Conservation (phyloP, 441 rosid species). For the Syzygium malaccense region DNA sequence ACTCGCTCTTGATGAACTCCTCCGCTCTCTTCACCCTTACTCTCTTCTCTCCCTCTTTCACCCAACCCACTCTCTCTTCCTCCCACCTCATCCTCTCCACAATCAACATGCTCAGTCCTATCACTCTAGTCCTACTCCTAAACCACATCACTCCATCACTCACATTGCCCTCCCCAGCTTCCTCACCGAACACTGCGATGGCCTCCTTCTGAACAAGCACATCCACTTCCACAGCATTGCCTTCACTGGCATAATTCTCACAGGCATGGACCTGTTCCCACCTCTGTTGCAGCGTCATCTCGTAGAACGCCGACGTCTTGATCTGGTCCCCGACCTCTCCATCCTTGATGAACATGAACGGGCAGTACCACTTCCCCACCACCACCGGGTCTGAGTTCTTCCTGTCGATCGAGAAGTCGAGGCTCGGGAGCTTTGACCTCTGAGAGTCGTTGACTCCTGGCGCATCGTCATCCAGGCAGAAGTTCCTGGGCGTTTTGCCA, state of each 20-base stretch:
- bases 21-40: slow-evolving; percentile 33
- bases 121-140: slow-evolving; percentile 11
- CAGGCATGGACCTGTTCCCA: slow-evolving; percentile 42
- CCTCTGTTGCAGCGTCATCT: slow-evolving; percentile 46
- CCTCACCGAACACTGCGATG: slow-evolving; percentile 21
- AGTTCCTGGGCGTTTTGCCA: slow-evolving; percentile 16
- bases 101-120: slow-evolving; percentile 36
- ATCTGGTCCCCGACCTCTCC: slow-evolving; percentile 25
- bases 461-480: slow-evolving; percentile 30
- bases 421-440: slow-evolving; percentile 26
- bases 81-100: slow-evolving; percentile 54
- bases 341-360: slow-evolving; percentile 47
- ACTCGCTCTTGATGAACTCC: slow-evolving; percentile 7
- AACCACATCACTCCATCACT: slow-evolving; percentile 38
- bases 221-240: slow-evolving; percentile 19
- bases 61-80: slow-evolving; percentile 52
- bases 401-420: slow-evolving; percentile 15
- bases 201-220: slow-evolving; percentile 27
- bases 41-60: slow-evolving; percentile 33
- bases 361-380: slow-evolving; percentile 65
- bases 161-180: slow-evolving; percentile 18
- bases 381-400: slow-evolving; percentile 25
- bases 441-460: slow-evolving; percentile 20
- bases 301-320: slow-evolving; percentile 35
- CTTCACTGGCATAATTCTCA: slow-evolving; percentile 17